Percentiles rank a stretch among this genome's conserved stretches.
phyloP scores from a whole-genome alignment of 441 rosid species.

The Pelargonium myrrhifolium region DNA sequence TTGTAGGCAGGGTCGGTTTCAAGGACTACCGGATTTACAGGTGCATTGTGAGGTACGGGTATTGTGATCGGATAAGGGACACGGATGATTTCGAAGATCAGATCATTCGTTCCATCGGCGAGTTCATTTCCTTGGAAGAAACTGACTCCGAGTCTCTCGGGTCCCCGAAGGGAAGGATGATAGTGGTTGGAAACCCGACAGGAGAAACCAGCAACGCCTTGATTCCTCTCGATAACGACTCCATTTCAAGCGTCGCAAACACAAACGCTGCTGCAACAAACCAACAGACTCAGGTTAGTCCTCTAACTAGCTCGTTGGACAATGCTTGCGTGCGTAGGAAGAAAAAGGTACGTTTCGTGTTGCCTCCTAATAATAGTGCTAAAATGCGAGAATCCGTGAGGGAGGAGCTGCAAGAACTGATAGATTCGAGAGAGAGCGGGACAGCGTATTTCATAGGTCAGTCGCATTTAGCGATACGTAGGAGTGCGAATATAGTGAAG shows the following conservation, averaged over 20 bases:
- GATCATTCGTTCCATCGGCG: constrained; percentile 43
- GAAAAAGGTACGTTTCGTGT: constrained; percentile 42
- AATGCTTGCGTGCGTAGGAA: constrained; percentile 9
- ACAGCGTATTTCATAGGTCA: constrained; percentile 53
- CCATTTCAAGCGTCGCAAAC: not conserved
- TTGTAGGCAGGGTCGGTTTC: constrained; percentile 48
- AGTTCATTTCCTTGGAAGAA: constrained; percentile 50
- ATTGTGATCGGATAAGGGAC: constrained; percentile 41
- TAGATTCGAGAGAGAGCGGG: constrained; percentile 55
- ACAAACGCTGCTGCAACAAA: not conserved
- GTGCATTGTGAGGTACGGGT: constrained; percentile 58
- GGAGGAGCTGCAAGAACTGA: constrained; percentile 42
- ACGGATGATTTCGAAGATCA: constrained; percentile 51
- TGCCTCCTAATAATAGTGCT: constrained; percentile 30
- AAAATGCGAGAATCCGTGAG: constrained; percentile 21
- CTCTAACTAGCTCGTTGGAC: not conserved
- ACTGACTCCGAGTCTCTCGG: constrained; percentile 24
- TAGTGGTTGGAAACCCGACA: constrained; percentile 29
- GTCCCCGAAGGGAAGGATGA: constrained; percentile 36
- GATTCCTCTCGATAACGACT: constrained; percentile 21
- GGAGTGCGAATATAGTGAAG: constrained; percentile 36
- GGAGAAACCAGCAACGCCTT: constrained; percentile 25
- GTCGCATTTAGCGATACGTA: constrained; percentile 35
- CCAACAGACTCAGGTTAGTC: constrained; percentile 6
- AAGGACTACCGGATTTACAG: constrained; percentile 38